Conservation (phyloP, 305 asterid genomes). For the Andrographis paniculata region DNA sequence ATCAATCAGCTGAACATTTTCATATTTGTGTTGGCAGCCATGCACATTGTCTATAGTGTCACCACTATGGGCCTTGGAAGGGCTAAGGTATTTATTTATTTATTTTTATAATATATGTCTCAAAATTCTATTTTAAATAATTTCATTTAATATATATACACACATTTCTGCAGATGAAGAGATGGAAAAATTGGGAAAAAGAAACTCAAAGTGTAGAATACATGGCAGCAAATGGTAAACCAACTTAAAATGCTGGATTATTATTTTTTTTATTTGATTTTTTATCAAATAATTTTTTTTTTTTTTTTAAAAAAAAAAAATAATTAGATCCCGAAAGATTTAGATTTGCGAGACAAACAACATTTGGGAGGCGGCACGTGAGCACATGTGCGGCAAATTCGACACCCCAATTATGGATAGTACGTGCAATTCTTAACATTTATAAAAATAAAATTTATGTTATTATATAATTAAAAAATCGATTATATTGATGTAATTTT, state of each 20-base stretch:
- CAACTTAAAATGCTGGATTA: too few relatives aligned
- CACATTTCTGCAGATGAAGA: slow-evolving; percentile 37
- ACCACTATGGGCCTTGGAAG: slow-evolving; percentile 64
- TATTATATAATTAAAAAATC: not conserved
- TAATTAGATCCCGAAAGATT: slow-evolving; percentile 68
- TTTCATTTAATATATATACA: not conserved
- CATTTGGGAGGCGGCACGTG: slow-evolving; percentile 55
- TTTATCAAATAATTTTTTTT: too few relatives aligned
- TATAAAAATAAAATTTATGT: not conserved
- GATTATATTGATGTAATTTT: not conserved
- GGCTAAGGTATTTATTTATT: slow-evolving; percentile 39
- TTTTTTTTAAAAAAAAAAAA: too few relatives aligned
- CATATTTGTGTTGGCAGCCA: slow-evolving; percentile 65
- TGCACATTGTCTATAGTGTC: slow-evolving; percentile 57
- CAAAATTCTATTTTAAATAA: not conserved
- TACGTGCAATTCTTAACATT: slow-evolving; percentile 20
- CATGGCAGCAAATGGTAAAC: slow-evolving; percentile 66
- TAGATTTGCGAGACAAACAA: slow-evolving; percentile 55
- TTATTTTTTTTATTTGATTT: too few relatives aligned
- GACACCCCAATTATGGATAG: slow-evolving; percentile 38
- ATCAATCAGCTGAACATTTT: slow-evolving; percentile 53
- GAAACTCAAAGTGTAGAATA: slow-evolving; percentile 62
- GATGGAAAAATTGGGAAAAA: slow-evolving; percentile 67
- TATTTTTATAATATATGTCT: not conserved
- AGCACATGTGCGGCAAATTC: slow-evolving; percentile 21